Conservation (phyloP, 257 asterid genomes). For the Ehretia macrophylla region DNA sequence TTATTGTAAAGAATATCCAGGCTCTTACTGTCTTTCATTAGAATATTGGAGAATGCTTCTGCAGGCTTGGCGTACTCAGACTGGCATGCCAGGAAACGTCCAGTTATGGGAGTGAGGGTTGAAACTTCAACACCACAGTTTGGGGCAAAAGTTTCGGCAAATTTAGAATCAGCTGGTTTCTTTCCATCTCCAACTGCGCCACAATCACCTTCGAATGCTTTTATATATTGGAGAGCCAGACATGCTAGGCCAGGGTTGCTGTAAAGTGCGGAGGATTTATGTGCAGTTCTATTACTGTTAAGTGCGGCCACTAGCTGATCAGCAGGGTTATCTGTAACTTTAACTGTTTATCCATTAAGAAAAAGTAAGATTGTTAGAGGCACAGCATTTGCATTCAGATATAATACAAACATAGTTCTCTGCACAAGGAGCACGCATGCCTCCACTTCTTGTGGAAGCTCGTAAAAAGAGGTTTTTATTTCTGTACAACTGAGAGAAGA, state of each 20-base stretch:
- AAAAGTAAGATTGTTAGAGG: slow-evolving; percentile 7
- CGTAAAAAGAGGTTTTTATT: neutral
- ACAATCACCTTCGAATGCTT: slow-evolving; percentile 83
- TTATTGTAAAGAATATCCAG: slow-evolving; percentile 51
- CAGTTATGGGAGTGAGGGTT: slow-evolving; percentile 65
- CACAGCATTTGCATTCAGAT: neutral
- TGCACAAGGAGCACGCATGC: no score
- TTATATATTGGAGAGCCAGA: slow-evolving; percentile 83
- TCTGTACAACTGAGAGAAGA: neutral
- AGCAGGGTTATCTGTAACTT: slow-evolving; percentile 84
- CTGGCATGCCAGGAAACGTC: slow-evolving; percentile 84
- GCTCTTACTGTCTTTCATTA: slow-evolving; percentile 57
- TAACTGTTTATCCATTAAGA: slow-evolving; percentile 36
- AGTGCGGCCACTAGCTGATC: slow-evolving; percentile 53
- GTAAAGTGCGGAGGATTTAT: slow-evolving; percentile 55
- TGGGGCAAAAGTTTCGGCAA: slow-evolving; percentile 77
- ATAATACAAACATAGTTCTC: neutral
- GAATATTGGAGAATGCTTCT: slow-evolving; percentile 52
- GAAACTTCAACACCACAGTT: slow-evolving; percentile 54
- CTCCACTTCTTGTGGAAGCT: neutral
- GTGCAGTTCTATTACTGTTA: slow-evolving; percentile 67
- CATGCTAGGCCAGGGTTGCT: slow-evolving; percentile 87
- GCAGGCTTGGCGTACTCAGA: slow-evolving; percentile 55
- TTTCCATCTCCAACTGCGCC: slow-evolving; percentile 58
- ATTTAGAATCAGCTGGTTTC: slow-evolving; percentile 58